Evolutionary conservation across 371 early-diverging fungal genomes (phyloP).

Genomic region (Rhizomucor pusillus): DNA sequence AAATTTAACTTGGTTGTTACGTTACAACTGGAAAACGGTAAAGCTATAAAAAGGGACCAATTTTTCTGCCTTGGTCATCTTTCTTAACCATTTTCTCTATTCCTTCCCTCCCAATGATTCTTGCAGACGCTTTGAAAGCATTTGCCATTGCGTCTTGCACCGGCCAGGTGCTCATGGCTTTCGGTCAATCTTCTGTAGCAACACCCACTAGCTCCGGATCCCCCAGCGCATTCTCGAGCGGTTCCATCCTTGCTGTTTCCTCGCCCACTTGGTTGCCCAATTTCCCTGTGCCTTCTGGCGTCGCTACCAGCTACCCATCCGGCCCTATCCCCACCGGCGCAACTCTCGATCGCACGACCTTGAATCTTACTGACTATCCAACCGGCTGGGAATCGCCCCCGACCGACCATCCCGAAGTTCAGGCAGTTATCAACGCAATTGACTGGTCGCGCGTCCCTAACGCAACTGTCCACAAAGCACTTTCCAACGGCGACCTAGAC

Average conservation of each 20-base stretch:
- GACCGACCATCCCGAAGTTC: slow-evolving; percentile 30
- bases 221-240: slow-evolving; percentile 7
- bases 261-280: slow-evolving; percentile 45
- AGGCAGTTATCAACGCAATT: slow-evolving; percentile 36
- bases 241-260: slow-evolving; percentile 28
- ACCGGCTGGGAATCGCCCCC: slow-evolving; percentile 34
- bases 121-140: background rate
- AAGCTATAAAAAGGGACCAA: background rate
- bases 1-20: too few relatives aligned
- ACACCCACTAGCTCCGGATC: background rate
- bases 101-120: background rate
- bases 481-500: slow-evolving; percentile 16
- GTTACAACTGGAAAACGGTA: background rate
- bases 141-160: background rate
- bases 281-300: slow-evolving; percentile 25
- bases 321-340: slow-evolving; percentile 17
- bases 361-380: slow-evolving; percentile 34
- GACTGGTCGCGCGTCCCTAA: slow-evolving; percentile 49
- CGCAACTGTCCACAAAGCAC: slow-evolving; percentile 26
- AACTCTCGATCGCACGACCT: slow-evolving; percentile 19
- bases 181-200: background rate
- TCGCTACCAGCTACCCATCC: slow-evolving; percentile 33
- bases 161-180: background rate
- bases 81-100: background rate
- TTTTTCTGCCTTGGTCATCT: slow-evolving; percentile 5